Evolutionary conservation across 495 filamentous ascomycete genomes (phyloP), one percentile per base, ranked within the genome.

Genomic region (Xylaria castorea): DNA sequence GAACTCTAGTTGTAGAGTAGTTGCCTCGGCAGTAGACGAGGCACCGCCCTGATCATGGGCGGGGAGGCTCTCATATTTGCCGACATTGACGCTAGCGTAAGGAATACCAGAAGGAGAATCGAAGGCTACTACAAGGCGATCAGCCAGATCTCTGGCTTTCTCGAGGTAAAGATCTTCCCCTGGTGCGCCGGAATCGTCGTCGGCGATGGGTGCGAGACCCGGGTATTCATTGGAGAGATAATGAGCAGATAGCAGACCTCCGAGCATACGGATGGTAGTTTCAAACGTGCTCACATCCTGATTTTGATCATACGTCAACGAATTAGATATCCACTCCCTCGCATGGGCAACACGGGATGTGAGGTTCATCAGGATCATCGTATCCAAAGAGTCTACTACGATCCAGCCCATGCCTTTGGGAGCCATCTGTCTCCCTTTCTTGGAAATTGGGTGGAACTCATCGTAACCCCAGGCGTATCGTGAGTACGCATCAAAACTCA

Each of bases 281-380:
- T 99, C 96, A 77, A 99, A 99, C 0, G 94, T 98, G 81, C 92
- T 98, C 50, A 99, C 97, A 75, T 98, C 94, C 73, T 97, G 94
- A 74, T 97, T 87, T 77, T 97, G 93, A 69, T 97, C 90, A 80
- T 97, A 98, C 20, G 89, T 89, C 68, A 98, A 83, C 1, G 88
- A 89, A 14, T 89, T 91, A n/a, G 93, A 85, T 61, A 99, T 91
- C 96, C 96, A 99, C 75, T 97, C 88, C 42, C 94, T 88, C 51
- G 96, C 95, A 77, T 96, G 92, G 34, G 89, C 87, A 36, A 99
- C 88, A 70, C 94, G 89, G 27, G 89, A 93, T 14, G 96, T 98
- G 58, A 97, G 85, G 77, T 99, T 99, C 96, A 99, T 99, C 67
- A 99, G 83, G 85, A 99, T 98, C 86, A 98, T 84, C 20, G 96